Evolutionary conservation across 2,329 filamentous ascomycete genomes (phyloP), one percentile per base, ranked within the genome.

Genomic region (Lachnellula willkommii): DNA sequence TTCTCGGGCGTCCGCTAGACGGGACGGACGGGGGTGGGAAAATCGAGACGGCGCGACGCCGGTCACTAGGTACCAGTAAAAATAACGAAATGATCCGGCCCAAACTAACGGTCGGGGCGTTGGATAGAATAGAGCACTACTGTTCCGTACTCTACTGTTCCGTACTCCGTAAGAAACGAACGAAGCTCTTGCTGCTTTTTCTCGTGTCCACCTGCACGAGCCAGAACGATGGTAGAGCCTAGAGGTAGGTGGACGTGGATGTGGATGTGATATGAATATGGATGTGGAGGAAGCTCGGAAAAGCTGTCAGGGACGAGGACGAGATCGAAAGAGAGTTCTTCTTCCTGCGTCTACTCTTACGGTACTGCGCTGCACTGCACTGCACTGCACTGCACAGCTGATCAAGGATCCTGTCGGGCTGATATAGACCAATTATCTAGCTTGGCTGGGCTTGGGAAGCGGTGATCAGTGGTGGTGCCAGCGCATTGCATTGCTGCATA

Each of bases 401-500:
- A 36, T 48, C 52, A 51, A 39, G 55, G 55, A 54, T 47, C 4
- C 15, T 28, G 45, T 26, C 20, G 14, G 14, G 2, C 45, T 28
- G 42, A 20, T 20, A 20, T 45, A 45, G 42, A 3, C 5, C 42
- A 14, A 45, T 45, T n/a, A 15, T n/a, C 42, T 17, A 45, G 40
- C n/a, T 35, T n/a, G 37, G 14, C 11, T 28, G 39, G 24, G 22
- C 22, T 14, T 43, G 14, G 26, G 17, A 20, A 26, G 12, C 12
- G 42, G 15, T 20, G n/a, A 50, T 15, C 45, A 50, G 46, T 20
- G 20, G 20, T 20, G 20, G 20, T 55, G 53, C 53, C 53, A 55
- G 49, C 53, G 50, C 53, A 57, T 52, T 52, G 52, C 48, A 53
- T 54, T 20, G 43, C 17, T 47, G 32, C 53, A 28, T 36, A 32